Base-by-base conservation (phyloP, 345 rosid species). In the Corymbia maculata region DNA sequence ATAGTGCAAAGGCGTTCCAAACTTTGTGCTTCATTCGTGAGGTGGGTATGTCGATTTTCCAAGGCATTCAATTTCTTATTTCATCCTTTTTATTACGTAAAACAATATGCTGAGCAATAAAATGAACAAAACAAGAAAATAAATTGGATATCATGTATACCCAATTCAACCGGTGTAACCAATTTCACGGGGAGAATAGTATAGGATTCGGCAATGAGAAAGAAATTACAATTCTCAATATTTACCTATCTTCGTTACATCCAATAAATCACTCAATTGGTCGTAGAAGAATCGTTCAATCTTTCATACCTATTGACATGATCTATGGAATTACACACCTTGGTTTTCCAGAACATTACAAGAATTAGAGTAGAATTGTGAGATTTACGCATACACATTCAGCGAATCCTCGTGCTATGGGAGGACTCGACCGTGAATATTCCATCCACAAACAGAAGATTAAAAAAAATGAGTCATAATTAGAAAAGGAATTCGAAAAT, bases 221-320 rank as follows among this genome's bases (percentile, higher is more conserved):
- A 6, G 66, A 59, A 24, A 59, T 59, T 24, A 57, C n/a, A 24
- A 24, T 1, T 1, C 11, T 55, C 0, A 55, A 55, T 55, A 3
- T 55, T 55, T 55, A 55, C 28, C 1, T 0, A 21, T 55, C 2
- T 26, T 11, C 21, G 22, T 0, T 8, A 55, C 5, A 55, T 22
- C 61, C 12, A 22, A 22, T 9, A 55, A 55, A 11, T 55, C 11
- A 55, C 61, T 55, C 0, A 21, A 22, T 0, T 0, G 0, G 5
- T 59, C 30, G 0, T 0, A 3, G 24, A 26, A 24, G 30, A 26
- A 59, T 26, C 13, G 24, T 26, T 10, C 3, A 26, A 59, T 59
- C n/a, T 24, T 24, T 24, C 6, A 55, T 55, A 55, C 11, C 59
- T 36, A 36, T 36, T 0, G 5, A 10, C 11, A 1, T 0, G 61